Base-by-base conservation (phyloP, 805 yeast species). In the Blastobotrys terrestris region DNA sequence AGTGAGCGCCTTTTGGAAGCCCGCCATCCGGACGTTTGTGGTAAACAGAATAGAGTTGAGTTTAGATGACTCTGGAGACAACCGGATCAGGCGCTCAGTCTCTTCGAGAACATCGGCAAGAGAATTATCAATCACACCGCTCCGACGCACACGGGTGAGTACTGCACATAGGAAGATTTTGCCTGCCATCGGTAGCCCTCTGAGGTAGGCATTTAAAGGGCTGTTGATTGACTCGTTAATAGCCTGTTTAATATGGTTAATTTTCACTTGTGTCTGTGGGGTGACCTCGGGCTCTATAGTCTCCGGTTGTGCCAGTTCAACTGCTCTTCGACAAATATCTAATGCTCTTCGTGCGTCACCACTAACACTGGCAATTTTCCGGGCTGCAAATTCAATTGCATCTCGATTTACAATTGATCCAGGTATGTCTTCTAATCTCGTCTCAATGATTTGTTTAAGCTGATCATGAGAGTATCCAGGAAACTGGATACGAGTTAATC, bases 321-420 rank as follows among this genome's bases (percentile, higher is more conserved):
- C 85, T 0, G 97, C 97, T 53, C 97, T 73, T 40, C 91, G 77
- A 63, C 97, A 86, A 20, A 94, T 86, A 53, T 85, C 85, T 52
- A 94, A 72, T 0, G 96, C 97, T 54, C 98, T 74, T 62, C 99
- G 76, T 1, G 97, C 99, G 73, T 94, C 99, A 54, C 99, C 99
- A 65, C 95, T 87, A 2, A 94, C 97, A 69, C 94, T 82, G 3
- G 98, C 96, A 44, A 94, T 95, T 67, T 90, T 91, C 68, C 97
- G 78, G 1, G 97, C 81, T 0, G 97, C 97, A 72, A 86, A 90
- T 54, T 85, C 92, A 58, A 91, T 80, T 0, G 99, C 97, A 63
- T 87, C 95, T 18, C 76, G 72, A 4, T 64, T 61, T 51, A 71
- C 64, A 13, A 66, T 62, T 46, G 68, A 70, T 16, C 73, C 75